Evolutionary conservation across 441 rosid genomes (phyloP).

Genomic region (Eruca vesicaria): DNA sequence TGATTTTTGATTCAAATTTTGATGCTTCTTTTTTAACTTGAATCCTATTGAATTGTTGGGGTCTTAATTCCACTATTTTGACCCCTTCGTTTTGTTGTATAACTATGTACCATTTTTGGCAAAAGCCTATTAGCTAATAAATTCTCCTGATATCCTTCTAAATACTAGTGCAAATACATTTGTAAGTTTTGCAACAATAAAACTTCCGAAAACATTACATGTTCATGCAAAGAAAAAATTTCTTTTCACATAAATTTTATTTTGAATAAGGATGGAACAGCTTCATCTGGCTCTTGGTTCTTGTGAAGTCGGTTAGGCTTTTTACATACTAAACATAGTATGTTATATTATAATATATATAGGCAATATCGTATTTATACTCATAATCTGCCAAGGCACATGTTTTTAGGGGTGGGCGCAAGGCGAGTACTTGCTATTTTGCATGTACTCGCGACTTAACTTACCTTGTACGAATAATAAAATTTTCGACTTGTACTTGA

Average conservation of each 20-base stretch:
- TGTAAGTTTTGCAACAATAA: background rate
- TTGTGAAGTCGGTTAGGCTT: slow-evolving; percentile 8
- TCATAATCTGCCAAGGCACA: no score
- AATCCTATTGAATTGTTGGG: slow-evolving; percentile 21
- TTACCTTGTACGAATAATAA: no score
- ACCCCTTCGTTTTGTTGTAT: slow-evolving; percentile 1
- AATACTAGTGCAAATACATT: background rate
- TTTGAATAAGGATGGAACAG: background rate
- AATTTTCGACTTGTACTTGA: no score
- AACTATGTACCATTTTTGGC: background rate
- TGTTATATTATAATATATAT: no score
- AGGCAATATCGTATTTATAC: no score
- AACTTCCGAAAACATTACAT: background rate
- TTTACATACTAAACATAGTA: no score
- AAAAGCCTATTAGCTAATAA: slow-evolving; percentile 14
- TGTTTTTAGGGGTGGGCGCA: no score
- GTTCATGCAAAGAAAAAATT: background rate
- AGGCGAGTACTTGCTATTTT: no score
- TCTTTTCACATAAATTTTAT: background rate
- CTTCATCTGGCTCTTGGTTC: slow-evolving; percentile 4
- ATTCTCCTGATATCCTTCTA: background rate
- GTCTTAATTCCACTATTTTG: background rate
- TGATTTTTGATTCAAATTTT: slow-evolving; percentile 16
- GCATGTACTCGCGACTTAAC: no score
- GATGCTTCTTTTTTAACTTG: slow-evolving; percentile 5